Base-by-base conservation (phyloP, 768 basidiomycete genomes). In the Termitomyces sp. region DNA sequence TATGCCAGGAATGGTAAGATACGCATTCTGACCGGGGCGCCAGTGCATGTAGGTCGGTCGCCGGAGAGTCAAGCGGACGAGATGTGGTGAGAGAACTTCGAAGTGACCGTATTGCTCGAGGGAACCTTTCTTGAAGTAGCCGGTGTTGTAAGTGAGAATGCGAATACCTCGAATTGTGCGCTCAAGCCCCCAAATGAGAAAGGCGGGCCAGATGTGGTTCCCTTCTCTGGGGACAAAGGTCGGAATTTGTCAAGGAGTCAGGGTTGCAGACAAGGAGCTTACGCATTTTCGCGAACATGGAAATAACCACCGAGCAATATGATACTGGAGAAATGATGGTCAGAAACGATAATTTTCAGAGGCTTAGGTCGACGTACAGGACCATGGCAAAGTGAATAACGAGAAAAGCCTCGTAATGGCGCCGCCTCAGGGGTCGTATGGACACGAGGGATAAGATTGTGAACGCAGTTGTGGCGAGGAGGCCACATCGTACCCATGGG, bases 111-210 rank as follows among this genome's bases (percentile, higher is more conserved):
- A 70, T 53, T 75, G 66, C 46, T 58, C 57, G n/a, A 64, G 60
- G 0, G 63, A 62, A 47, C 61, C 31, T 11, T 54, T 59, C 16
- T 65, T 66, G 54, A 76, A 71, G 66, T 78, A 74, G 21, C 69
- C 66, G 62, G 73, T 68, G 61, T 83, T 85, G 69, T 67, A 74
- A 16, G 71, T 52, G 38, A 77, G 60, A 5, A 82, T 64, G 11
- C 83, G 80, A 16, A 72, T 54, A n/a, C 74, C 10, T 16, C 84
- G 81, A 44, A 84, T 59, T 25, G 75, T 56, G 38, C 82, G 77
- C 63, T 87, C 85, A 43, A 85, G 60, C 0, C 71, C 81, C 83
- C 83, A 85, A 59, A 85, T 58, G 51, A 80, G 53, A 60, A 85
- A 73, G 0, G 77, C 68, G 4, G 82, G 81, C 77, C 79, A 84